phyloP scores from a whole-genome alignment of 306 rosid species.

The Sophora flavescens region DNA sequence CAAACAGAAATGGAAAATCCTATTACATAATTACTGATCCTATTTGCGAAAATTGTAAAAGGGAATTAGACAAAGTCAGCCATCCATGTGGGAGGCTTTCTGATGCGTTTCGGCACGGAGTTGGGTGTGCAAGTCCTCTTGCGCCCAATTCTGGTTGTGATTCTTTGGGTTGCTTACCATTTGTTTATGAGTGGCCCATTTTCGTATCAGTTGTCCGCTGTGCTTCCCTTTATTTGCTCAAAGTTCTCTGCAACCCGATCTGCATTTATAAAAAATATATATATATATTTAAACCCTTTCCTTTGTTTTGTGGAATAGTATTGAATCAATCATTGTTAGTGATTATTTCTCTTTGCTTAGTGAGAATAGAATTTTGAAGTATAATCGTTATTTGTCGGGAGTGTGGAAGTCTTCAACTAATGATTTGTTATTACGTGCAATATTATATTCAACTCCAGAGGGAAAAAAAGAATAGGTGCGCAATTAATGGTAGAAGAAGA shows the following conservation, averaged over 20 bases:
- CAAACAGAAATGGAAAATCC: too few species aligned
- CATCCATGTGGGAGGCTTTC: too few species aligned
- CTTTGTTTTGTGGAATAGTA: neutral
- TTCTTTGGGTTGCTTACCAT: too few species aligned
- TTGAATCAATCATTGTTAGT: neutral
- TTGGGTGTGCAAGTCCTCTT: too few species aligned
- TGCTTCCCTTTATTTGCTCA: constrained; percentile 26
- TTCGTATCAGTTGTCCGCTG: neutral
- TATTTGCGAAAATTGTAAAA: too few species aligned
- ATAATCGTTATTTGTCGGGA: neutral
- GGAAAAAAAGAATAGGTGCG: too few species aligned
- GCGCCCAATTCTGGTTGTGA: too few species aligned
- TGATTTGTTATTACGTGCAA: neutral
- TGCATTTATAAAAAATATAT: neutral
- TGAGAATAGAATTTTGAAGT: neutral
- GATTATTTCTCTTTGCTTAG: neutral
- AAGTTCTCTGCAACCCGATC: neutral
- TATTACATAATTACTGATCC: too few species aligned
- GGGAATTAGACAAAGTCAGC: too few species aligned
- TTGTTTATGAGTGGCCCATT: too few species aligned
- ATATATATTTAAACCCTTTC: neutral
- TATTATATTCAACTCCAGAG: neutral
- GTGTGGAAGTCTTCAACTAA: neutral
- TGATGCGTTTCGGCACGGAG: too few species aligned
- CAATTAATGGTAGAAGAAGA: too few species aligned